These are phyloP conservation scores for Malus asiatica DNA, from an alignment of 306 rosid species.

Conservation along the genomic window DNA sequence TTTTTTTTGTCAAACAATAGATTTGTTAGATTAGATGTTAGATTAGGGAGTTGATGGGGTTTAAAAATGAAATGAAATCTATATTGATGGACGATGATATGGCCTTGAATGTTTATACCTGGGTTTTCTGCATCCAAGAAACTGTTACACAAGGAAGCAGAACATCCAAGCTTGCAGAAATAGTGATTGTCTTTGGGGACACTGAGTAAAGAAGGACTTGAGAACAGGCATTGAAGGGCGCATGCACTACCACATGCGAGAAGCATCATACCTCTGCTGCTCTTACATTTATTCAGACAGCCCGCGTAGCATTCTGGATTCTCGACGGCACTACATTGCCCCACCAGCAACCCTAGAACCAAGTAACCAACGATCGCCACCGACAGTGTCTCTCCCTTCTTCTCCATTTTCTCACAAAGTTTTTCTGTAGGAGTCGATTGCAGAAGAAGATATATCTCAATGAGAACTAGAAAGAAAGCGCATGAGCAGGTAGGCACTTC, in stretches of 20 bases:
- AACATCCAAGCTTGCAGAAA: conserved; percentile 39
- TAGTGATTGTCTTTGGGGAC: not conserved
- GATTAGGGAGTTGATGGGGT: no score
- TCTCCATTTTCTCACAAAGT: not conserved
- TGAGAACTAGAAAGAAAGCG: not conserved
- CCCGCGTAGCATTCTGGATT: not conserved
- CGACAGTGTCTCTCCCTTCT: not conserved
- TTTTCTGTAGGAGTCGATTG: not conserved
- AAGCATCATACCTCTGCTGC: not conserved
- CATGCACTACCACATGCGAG: not conserved
- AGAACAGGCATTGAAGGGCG: not conserved
- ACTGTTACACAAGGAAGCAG: conserved; percentile 27
- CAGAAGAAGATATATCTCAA: not conserved
- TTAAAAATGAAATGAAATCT: no score
- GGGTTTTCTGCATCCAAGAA: conserved; percentile 12
- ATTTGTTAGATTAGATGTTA: no score
- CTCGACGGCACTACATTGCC: not conserved
- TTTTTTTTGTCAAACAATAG: no score
- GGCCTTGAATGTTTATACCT: conserved; percentile 7
- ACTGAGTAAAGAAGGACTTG: not conserved
- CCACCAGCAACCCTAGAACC: conserved; percentile 3
- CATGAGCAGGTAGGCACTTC: not conserved
- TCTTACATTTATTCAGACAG: not conserved
- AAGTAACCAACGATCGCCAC: not conserved
- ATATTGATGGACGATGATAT: not conserved